Evolutionary conservation across 768 basidiomycete species (phyloP).

Genomic region (Pleurotus ostreatus): DNA sequence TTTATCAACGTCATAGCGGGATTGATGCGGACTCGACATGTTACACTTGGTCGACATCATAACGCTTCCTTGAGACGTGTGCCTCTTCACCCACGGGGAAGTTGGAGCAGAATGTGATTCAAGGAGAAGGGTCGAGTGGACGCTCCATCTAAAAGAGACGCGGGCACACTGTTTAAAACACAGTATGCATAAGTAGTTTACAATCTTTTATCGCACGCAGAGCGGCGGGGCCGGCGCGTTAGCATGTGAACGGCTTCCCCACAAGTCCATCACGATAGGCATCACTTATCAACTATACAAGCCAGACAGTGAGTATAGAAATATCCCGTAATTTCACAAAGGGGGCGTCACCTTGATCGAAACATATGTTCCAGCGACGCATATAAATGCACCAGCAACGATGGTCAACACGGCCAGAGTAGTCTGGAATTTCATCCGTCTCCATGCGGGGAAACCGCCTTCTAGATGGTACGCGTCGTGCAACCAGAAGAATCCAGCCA

Average conservation of each 20-base stretch:
- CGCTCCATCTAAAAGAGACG: too few species aligned
- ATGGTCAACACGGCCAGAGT: slow-evolving; percentile 38
- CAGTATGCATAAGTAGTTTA: too few species aligned
- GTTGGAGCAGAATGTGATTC: too few species aligned
- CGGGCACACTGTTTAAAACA: too few species aligned
- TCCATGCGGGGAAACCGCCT: slow-evolving; percentile 30
- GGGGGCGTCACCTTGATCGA: slow-evolving; percentile 39
- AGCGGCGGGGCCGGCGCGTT: neutral
- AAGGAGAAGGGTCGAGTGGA: too few species aligned
- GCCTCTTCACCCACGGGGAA: too few species aligned
- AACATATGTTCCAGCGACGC: slow-evolving; percentile 49
- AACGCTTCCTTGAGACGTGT: neutral
- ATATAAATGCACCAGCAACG: slow-evolving; percentile 46
- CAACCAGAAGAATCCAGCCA: slow-evolving; percentile 52
- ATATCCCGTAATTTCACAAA: neutral
- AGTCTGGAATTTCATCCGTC: slow-evolving; percentile 27
- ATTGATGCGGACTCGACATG: neutral
- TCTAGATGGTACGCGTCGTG: slow-evolving; percentile 41
- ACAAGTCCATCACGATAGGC: slow-evolving; percentile 39
- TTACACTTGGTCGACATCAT: neutral
- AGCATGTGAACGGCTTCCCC: slow-evolving; percentile 43
- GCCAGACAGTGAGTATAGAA: slow-evolving; percentile 1
- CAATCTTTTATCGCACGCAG: too few species aligned
- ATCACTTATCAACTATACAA: slow-evolving; percentile 37
- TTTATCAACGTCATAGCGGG: too few species aligned